These are phyloP conservation scores for Macrolepiota fuliginosa DNA, from an alignment of 768 basidiomycete species.

Conservation along the genomic window DNA sequence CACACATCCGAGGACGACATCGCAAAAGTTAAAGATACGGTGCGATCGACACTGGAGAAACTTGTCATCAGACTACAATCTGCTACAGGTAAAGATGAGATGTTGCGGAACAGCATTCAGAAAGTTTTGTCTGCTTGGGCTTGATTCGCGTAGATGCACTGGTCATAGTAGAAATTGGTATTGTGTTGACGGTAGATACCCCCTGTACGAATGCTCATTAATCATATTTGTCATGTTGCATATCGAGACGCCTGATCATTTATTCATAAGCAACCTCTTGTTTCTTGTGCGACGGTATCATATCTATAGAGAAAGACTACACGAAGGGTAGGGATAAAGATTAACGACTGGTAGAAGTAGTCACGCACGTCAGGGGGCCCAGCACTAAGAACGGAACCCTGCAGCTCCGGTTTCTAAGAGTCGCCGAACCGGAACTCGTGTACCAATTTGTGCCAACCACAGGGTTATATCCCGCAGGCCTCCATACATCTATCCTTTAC, in stretches of 20 bases:
- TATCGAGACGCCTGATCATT: not conserved
- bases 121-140: conserved; percentile 41
- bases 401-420: not conserved
- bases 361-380: too few species aligned
- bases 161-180: not conserved
- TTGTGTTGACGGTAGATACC: not conserved
- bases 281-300: too few species aligned
- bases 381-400: too few species aligned
- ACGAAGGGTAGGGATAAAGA: too few species aligned
- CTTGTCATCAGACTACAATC: conserved; percentile 38
- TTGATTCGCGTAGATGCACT: conserved; percentile 14
- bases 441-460: too few species aligned
- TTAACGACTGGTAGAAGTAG: too few species aligned
- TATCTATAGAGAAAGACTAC: too few species aligned
- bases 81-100: conserved; percentile 35
- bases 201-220: not conserved
- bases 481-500: not conserved
- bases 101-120: conserved; percentile 36
- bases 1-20: conserved; percentile 48
- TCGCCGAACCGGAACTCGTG: not conserved
- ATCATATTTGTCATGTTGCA: not conserved
- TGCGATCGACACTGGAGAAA: conserved; percentile 50
- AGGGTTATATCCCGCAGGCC: too few species aligned
- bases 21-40: conserved; percentile 46
- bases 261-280: too few species aligned